Conservation (phyloP, 2,329 filamentous ascomycete genomes). For the Ophiognomonia clavigignenti-juglandacearum region DNA sequence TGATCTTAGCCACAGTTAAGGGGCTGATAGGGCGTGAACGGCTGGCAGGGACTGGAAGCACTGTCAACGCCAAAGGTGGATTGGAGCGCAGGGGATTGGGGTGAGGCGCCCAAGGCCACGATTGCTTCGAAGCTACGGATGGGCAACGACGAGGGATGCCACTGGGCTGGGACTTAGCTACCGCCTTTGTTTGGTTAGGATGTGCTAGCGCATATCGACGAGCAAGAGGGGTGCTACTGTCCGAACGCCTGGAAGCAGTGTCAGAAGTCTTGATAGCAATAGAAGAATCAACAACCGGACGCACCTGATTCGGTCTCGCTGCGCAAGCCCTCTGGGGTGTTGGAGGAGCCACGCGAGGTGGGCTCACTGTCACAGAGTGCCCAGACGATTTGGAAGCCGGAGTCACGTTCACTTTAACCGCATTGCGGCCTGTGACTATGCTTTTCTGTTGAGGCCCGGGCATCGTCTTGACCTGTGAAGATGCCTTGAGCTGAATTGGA, state of each 20-base stretch:
- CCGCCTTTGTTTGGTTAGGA: not conserved
- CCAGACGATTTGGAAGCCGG: too few relatives aligned
- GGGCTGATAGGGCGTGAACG: not conserved
- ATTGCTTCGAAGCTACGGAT: not conserved
- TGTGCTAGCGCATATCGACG: not conserved
- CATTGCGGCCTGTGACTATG: not conserved
- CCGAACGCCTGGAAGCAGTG: not conserved
- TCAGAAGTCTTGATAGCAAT: not conserved
- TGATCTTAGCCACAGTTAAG: not conserved
- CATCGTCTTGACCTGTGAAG: not conserved
- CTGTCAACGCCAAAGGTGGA: not conserved
- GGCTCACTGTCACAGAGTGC: too few relatives aligned
- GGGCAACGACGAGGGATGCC: too few relatives aligned
- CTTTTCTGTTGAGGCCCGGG: not conserved
- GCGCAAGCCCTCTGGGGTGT: too few relatives aligned
- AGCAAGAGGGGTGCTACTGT: not conserved
- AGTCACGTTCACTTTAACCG: not conserved
- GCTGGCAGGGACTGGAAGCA: not conserved
- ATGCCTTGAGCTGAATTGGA: not conserved
- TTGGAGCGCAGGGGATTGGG: not conserved
- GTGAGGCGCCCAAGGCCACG: not conserved
- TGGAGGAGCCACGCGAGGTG: too few relatives aligned
- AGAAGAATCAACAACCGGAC: not conserved
- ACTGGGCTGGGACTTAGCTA: not conserved
- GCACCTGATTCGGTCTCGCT: not conserved